phyloP scores from a whole-genome alignment of 805 yeast species.

The Nakazawaea peltata region DNA sequence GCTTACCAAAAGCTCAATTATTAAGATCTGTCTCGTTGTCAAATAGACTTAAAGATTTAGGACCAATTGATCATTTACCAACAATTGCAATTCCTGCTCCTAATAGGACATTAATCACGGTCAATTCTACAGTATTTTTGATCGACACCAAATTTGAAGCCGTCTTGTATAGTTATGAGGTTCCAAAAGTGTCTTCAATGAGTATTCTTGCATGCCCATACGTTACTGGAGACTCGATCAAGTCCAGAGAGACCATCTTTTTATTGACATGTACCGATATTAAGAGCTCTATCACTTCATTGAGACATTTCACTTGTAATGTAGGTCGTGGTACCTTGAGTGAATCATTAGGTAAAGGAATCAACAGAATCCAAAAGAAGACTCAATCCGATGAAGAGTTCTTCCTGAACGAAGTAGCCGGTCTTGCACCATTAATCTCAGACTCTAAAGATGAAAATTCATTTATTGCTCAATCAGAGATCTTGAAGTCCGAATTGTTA shows the following conservation, averaged over 20 bases:
- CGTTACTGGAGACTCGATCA: constrained; percentile 36
- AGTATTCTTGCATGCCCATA: constrained; percentile 19
- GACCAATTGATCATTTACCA: constrained; percentile 6
- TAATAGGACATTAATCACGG: constrained; percentile 37
- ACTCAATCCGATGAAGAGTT: constrained; percentile 12
- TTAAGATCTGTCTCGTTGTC: constrained; percentile 18
- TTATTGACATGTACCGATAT: constrained; percentile 31
- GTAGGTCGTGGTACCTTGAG: constrained; percentile 62
- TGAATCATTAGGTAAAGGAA: constrained; percentile 63
- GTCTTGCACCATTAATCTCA: constrained; percentile 16
- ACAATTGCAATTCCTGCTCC: constrained; percentile 33
- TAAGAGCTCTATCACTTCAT: constrained; percentile 33
- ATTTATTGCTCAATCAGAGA: constrained; percentile 17
- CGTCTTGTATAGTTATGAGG: constrained; percentile 21
- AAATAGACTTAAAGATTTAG: constrained; percentile 19
- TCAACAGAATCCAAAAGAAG: constrained; percentile 17
- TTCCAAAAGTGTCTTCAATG: neutral
- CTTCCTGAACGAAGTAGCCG: constrained; percentile 16
- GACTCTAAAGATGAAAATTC: constrained; percentile 16
- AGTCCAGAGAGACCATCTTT: constrained; percentile 32
- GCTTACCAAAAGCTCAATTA: constrained; percentile 24
- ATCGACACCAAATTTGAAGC: constrained; percentile 37
- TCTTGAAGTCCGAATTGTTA: constrained; percentile 16
- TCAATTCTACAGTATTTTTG: constrained; percentile 30
- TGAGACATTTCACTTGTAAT: constrained; percentile 41